Conservation (phyloP, 768 basidiomycete species). For the Leucocoprinus birnbaumii region DNA sequence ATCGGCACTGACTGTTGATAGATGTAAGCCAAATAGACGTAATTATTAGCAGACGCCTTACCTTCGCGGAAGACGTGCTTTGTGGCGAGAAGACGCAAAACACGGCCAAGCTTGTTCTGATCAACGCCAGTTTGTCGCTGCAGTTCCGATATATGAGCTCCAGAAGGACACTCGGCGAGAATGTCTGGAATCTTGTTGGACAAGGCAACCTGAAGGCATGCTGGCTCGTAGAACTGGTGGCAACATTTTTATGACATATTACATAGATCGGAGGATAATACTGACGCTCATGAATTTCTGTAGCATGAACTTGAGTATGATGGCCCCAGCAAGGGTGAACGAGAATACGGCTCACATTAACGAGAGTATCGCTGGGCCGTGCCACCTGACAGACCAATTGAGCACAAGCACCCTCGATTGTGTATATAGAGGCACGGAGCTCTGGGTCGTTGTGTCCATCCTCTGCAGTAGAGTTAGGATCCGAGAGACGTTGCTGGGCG, state of each 20-base stretch:
- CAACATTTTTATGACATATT: neutral
- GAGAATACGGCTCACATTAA: conserved; percentile 18
- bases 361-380: conserved; percentile 26
- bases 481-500: conserved; percentile 28
- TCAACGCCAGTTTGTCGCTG: conserved; percentile 27
- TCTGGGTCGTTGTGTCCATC: conserved; percentile 26
- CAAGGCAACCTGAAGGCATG: conserved; percentile 30
- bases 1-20: conserved; percentile 24
- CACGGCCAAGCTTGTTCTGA: conserved; percentile 31
- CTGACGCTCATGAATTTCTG: conserved; percentile 16
- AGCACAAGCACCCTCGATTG: conserved; percentile 32
- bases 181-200: conserved; percentile 35
- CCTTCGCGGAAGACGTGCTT: conserved; percentile 37
- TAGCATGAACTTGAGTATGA: neutral
- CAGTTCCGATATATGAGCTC: conserved; percentile 32
- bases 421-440: conserved; percentile 26
- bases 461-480: conserved; percentile 4
- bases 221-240: conserved; percentile 26
- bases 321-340: neutral
- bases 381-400: conserved; percentile 28
- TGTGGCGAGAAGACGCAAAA: conserved; percentile 36
- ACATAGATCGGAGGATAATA: neutral
- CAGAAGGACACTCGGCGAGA: conserved; percentile 31
- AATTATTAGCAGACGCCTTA: neutral
- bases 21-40: neutral